Base-by-base conservation (phyloP, 306 rosid species). In the Trifolium dubium region DNA sequence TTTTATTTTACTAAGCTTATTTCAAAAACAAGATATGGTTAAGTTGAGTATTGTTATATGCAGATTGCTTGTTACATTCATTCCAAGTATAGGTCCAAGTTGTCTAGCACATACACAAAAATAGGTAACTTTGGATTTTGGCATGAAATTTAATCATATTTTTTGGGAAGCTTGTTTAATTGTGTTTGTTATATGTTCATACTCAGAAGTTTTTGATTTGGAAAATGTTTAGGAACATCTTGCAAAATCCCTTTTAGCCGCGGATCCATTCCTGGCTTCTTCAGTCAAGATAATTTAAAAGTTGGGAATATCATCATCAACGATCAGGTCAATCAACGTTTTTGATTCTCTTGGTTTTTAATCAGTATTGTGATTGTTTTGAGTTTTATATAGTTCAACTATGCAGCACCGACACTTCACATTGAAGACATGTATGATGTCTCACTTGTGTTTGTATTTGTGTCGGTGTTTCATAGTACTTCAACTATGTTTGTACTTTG, bases 21-120 rank as follows among this genome's bases (percentile, higher is more conserved):
- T 65, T 78, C 13, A 30, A 73, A 66, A 73, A 37, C 70, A 78
- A 71, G 67, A 29, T 39, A 30, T 69, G 53, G n/a, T 18, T 64
- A 60, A 60, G 31, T 58, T 60, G 65, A 31, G 66, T 60, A 5
- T 60, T 0, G 3, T 3, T 60, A 39, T 51, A 1, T 87, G 89
- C 89, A 89, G 94, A 61, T 89, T 79, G 84, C 88, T 83, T 89
- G 94, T 79, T 85, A 83, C 69, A 69, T 85, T 37, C 94, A 89
- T 82, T 89, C 91, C 8, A 89, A 82, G 75, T 89, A 85, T 75
- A 87, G 85, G 80, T 73, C 89, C n/a, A 78, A 64, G 49, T 71
- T 82, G 0, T 84, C 88, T 55, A 84, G 69, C 55, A 81, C 88
- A 43, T 81, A 84, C 28, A 70, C 55, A 15, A 76, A 84, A 66